Percentiles rank a stretch among this genome's conserved stretches.
Evolutionary conservation across 176 grass and related monocot genomes (phyloP).

Genomic region (Bolboschoenus planiculmis): DNA sequence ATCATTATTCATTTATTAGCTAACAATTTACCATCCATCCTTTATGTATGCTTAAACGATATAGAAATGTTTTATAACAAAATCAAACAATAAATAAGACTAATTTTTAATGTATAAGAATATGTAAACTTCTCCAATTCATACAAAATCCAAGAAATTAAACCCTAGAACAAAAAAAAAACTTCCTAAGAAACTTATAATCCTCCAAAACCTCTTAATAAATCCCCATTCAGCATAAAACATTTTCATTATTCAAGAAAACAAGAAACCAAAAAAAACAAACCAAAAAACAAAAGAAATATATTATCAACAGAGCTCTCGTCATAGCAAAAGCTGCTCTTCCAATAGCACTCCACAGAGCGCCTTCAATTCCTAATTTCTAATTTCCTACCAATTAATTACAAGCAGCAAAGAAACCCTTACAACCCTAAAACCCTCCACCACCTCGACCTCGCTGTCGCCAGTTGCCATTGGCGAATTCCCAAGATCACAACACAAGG

Average conservation of each 20-base stretch:
- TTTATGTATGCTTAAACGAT: too few relatives aligned
- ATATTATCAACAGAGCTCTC: background rate
- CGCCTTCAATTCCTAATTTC: background rate
- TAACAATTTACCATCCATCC: too few relatives aligned
- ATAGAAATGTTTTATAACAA: too few relatives aligned
- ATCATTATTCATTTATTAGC: too few relatives aligned
- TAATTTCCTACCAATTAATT: too few relatives aligned
- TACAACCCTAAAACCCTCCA: constrained; percentile 3
- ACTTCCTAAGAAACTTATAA: background rate
- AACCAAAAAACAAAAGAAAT: background rate
- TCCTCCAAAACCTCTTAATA: background rate
- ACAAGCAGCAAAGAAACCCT: too few relatives aligned
- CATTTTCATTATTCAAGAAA: background rate
- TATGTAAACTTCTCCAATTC: too few relatives aligned
- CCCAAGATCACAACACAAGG: background rate
- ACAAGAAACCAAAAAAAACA: background rate
- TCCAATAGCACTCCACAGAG: background rate
- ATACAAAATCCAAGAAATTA: too few relatives aligned
- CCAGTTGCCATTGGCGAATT: background rate
- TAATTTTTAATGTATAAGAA: too few relatives aligned
- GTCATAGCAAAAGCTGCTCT: background rate
- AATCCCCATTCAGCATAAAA: background rate
- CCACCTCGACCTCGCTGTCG: background rate
- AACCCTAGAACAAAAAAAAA: too few relatives aligned
- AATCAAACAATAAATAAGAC: too few relatives aligned